Conservation (phyloP, 164 flowering plant genomes). For the Akebia trifoliata region DNA sequence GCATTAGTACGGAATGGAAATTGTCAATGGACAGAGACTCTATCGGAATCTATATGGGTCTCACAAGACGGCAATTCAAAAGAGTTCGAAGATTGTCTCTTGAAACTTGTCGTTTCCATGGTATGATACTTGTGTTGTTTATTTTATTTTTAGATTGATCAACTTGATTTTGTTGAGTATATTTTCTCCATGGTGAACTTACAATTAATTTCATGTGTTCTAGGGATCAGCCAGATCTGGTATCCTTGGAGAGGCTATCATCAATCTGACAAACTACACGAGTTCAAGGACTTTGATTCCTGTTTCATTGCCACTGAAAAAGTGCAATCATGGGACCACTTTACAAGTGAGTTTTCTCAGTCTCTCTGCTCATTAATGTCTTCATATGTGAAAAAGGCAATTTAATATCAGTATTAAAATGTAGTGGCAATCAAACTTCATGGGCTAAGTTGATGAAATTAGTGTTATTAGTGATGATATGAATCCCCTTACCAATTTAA, state of each 20-base stretch:
- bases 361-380: neutral
- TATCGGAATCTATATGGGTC: slow-evolving; percentile 51
- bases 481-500: no score
- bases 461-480: no score
- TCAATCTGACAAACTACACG: slow-evolving; percentile 36
- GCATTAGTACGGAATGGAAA: slow-evolving; percentile 42
- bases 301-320: slow-evolving; percentile 45
- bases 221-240: slow-evolving; percentile 59
- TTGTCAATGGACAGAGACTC: slow-evolving; percentile 55
- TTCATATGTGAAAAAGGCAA: neutral
- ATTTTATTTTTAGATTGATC: neutral
- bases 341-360: slow-evolving; percentile 43
- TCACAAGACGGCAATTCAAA: slow-evolving; percentile 35
- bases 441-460: no score
- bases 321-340: slow-evolving; percentile 43
- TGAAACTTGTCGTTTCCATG: slow-evolving; percentile 48
- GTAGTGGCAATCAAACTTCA: no score
- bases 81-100: slow-evolving; percentile 31
- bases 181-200: neutral
- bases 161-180: neutral
- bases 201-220: neutral
- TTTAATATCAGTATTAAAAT: no score
- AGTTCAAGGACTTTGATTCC: slow-evolving; percentile 31
- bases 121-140: slow-evolving; percentile 21
- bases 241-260: slow-evolving; percentile 54